These are phyloP conservation scores for Aurantiochytrium sp. DNA, from an alignment of 108 stramenopile genomes.

Conservation along the genomic window DNA sequence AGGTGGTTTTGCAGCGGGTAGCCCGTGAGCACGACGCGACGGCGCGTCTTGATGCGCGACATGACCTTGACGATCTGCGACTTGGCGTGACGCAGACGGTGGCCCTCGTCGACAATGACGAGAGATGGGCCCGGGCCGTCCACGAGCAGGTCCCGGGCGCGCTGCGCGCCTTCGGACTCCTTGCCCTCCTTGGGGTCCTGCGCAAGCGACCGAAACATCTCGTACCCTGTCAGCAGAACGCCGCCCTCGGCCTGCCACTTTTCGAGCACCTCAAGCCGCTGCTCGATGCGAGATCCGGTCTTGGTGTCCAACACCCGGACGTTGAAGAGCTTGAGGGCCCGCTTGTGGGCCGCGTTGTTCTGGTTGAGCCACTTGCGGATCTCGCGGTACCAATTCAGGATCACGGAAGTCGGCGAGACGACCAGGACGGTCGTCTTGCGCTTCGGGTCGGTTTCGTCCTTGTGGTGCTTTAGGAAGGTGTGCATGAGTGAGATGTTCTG, in stretches of 20 bases:
- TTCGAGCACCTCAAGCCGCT: neutral
- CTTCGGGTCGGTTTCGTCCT: neutral
- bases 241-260: slow-evolving; percentile 19
- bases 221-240: neutral
- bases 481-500: slow-evolving; percentile 25
- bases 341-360: neutral
- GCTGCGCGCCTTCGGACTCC: neutral
- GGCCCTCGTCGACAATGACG: slow-evolving; percentile 18
- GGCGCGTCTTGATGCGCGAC: neutral
- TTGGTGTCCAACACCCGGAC: neutral
- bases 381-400: slow-evolving; percentile 14
- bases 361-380: neutral
- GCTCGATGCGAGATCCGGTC: neutral
- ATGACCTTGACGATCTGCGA: slow-evolving; percentile 4
- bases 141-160: neutral
- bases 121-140: neutral
- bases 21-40: slow-evolving; percentile 3
- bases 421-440: neutral
- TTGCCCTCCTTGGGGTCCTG: neutral
- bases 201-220: slow-evolving; percentile 26
- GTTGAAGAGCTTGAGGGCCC: neutral
- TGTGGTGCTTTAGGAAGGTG: neutral
- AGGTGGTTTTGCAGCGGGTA: slow-evolving; percentile 32
- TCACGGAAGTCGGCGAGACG: slow-evolving; percentile 5
- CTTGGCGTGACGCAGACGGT: slow-evolving; percentile 8